Conservation (phyloP, 208 protist genomes). For the Balamuthia mandrillaris region DNA sequence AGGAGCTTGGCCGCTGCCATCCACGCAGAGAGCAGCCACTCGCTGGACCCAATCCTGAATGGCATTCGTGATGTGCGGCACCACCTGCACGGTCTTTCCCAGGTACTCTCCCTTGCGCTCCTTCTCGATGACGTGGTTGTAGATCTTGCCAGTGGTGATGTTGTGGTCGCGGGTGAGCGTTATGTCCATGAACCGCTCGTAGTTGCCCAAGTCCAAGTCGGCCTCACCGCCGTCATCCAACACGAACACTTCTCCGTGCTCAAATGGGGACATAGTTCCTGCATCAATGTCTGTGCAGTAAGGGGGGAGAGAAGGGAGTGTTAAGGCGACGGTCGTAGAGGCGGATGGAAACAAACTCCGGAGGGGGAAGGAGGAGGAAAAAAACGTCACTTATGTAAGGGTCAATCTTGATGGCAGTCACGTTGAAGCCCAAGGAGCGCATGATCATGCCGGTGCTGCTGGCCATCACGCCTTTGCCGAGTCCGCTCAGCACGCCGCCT, state of each 20-base stretch:
- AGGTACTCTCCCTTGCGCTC: slow-evolving; percentile 96
- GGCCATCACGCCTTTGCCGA: slow-evolving; percentile 95
- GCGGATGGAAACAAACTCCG: too few relatives aligned
- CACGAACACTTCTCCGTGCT: slow-evolving; percentile 95
- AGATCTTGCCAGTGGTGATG: slow-evolving; percentile 99
- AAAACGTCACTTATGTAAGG: slow-evolving; percentile 98
- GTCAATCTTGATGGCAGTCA: slow-evolving; percentile 98
- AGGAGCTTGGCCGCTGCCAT: slow-evolving; percentile 73
- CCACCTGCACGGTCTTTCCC: slow-evolving; percentile 98
- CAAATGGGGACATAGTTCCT: slow-evolving; percentile 89
- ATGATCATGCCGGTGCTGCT: slow-evolving; percentile 72
- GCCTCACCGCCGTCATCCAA: slow-evolving; percentile 96
- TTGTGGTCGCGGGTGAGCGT: slow-evolving; percentile 92
- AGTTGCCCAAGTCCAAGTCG: slow-evolving; percentile 98
- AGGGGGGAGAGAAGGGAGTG: neutral
- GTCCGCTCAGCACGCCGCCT: slow-evolving; percentile 96
- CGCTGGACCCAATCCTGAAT: slow-evolving; percentile 84
- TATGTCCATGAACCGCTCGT: slow-evolving; percentile 97
- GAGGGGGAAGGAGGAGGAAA: neutral
- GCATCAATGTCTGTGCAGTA: slow-evolving; percentile 75
- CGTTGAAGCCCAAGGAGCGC: slow-evolving; percentile 81
- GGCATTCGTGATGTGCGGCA: slow-evolving; percentile 64
- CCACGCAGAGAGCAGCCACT: slow-evolving; percentile 83
- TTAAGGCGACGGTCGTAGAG: neutral
- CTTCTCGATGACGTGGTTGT: slow-evolving; percentile 89